A percentile compares a stretch with the other conserved stretches of the same genome.
phyloP scores from a whole-genome alignment of 2,329 filamentous ascomycete species.

The Beauveria sp. region DNA sequence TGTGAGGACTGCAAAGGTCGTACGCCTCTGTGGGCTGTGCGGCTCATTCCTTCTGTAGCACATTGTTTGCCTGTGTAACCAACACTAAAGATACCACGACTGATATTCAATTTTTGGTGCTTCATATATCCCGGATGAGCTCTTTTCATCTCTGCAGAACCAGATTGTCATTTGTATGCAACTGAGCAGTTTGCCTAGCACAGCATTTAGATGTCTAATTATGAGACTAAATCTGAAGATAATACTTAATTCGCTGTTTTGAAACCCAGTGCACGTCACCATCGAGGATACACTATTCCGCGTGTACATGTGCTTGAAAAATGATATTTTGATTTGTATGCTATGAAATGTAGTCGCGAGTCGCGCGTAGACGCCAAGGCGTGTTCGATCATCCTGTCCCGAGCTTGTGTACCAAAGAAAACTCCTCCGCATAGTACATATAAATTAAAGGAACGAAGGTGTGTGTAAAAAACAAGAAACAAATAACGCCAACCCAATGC shows the following conservation, averaged over 20 bases:
- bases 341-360: slow-evolving; percentile 9
- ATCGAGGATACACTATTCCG: neutral
- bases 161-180: neutral
- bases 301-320: neutral
- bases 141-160: neutral
- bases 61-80: neutral
- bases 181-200: neutral
- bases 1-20: neutral
- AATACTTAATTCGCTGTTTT: neutral
- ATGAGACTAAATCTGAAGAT: neutral
- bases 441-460: slow-evolving; percentile 5
- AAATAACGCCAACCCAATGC: slow-evolving; percentile 7
- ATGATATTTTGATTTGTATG: slow-evolving; percentile 7
- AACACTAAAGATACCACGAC: neutral
- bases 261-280: neutral
- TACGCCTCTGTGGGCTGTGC: neutral
- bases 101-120: neutral
- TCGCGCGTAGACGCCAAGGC: slow-evolving; percentile 1
- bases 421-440: neutral
- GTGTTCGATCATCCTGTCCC: neutral
- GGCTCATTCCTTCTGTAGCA: neutral
- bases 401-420: neutral
- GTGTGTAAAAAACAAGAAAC: neutral
- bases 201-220: slow-evolving; percentile 2
- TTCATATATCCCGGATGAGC: neutral